phyloP scores from a whole-genome alignment of 2,329 filamentous ascomycete genomes.

The Dactylellina leptospora region DNA sequence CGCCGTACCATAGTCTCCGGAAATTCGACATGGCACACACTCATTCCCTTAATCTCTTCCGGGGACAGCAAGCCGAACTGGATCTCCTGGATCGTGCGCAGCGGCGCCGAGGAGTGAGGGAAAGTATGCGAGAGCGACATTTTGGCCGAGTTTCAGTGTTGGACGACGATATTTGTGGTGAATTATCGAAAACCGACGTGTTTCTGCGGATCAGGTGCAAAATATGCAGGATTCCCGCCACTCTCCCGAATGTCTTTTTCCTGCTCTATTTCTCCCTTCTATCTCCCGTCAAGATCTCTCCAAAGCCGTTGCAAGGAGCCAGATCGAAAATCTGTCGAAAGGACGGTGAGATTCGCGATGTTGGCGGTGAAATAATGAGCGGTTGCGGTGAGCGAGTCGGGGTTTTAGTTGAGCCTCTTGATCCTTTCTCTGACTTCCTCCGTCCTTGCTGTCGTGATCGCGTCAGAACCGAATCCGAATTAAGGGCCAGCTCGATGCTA shows the following conservation, averaged over 20 bases:
- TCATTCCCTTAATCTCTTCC: conserved; percentile 99
- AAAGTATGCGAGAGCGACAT: conserved; percentile 91
- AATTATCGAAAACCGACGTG: conserved; percentile 14
- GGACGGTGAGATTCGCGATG: conserved; percentile 36
- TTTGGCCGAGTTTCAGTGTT: conserved; percentile 61
- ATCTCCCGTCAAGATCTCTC: conserved; percentile 22
- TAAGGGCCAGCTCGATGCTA: conserved; percentile 10
- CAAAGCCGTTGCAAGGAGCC: conserved; percentile 4
- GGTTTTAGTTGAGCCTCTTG: conserved; percentile 14
- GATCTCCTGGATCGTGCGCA: conserved; percentile 98
- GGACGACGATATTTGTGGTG: conserved; percentile 7
- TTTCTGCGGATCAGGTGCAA: background rate
- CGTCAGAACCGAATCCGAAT: conserved; percentile 31
- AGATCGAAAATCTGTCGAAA: conserved; percentile 25
- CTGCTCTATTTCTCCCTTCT: conserved; percentile 23
- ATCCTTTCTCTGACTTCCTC: conserved; percentile 2
- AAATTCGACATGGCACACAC: conserved; percentile 92
- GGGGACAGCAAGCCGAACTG: conserved; percentile 98
- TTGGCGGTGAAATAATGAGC: conserved; percentile 10
- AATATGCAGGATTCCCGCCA: conserved; percentile 19
- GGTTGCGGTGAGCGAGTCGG: conserved; percentile 26
- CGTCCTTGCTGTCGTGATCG: conserved; percentile 22
- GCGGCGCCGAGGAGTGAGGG: conserved; percentile 88
- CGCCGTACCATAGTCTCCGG: conserved; percentile 88
- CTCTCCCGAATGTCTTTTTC: conserved; percentile 19